A percentile compares a stretch with the other conserved stretches of the same genome.
Evolutionary conservation across 768 basidiomycete species (phyloP).

Genomic region (Suillus cothurnatus): DNA sequence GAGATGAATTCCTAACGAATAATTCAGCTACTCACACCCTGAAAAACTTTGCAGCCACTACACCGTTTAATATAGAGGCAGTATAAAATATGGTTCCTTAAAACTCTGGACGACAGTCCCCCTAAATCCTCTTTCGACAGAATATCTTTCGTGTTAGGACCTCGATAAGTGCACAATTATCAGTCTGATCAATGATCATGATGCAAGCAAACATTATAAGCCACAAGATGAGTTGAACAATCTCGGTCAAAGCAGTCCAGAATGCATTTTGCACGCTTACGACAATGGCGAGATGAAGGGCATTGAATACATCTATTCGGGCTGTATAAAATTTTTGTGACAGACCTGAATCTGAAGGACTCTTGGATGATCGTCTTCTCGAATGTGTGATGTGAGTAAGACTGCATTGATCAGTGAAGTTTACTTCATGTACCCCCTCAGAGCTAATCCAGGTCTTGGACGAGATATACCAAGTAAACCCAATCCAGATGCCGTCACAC

Average conservation of each 20-base stretch:
- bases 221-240: background rate
- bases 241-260: background rate
- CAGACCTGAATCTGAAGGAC: background rate
- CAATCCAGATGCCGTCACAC: background rate
- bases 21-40: background rate
- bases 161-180: background rate
- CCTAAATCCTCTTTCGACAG: background rate
- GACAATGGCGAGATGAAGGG: background rate
- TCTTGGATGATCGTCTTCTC: background rate
- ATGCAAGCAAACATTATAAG: background rate
- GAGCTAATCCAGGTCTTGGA: background rate
- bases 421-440: conserved; percentile 1
- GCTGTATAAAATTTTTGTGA: background rate
- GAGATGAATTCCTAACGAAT: background rate
- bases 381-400: background rate
- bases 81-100: background rate
- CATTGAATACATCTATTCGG: background rate
- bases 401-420: background rate
- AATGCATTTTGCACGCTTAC: background rate
- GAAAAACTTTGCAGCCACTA: background rate
- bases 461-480: background rate
- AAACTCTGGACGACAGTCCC: background rate
- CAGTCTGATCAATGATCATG: background rate
- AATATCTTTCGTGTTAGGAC: background rate
- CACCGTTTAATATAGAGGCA: background rate